phyloP scores from a whole-genome alignment of 805 yeast genomes.

The Saturnispora hagleri region DNA sequence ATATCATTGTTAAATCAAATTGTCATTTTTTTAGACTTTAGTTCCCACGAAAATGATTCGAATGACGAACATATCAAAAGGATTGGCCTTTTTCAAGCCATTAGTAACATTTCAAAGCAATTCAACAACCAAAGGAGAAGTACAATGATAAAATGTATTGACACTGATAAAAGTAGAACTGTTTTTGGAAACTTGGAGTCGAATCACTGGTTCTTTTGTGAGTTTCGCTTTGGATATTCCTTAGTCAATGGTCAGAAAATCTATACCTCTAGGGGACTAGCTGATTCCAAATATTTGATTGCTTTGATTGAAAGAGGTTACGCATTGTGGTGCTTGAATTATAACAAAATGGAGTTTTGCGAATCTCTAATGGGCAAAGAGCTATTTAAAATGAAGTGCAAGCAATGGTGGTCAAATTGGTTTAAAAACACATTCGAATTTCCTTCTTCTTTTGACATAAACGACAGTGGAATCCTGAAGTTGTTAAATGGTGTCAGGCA shows the following conservation, averaged over 20 bases:
- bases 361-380: background rate
- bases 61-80: constrained; percentile 10
- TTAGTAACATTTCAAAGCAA: constrained; percentile 20
- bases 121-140: constrained; percentile 10
- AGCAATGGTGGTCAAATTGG: constrained; percentile 33
- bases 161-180: constrained; percentile 27
- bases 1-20: constrained; percentile 18
- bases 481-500: constrained; percentile 21
- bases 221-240: constrained; percentile 15
- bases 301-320: constrained; percentile 25
- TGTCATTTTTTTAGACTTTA: constrained; percentile 19
- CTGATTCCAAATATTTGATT: constrained; percentile 27
- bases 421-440: constrained; percentile 22
- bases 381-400: background rate
- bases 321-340: constrained; percentile 26
- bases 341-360: constrained; percentile 21
- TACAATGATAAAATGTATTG: constrained; percentile 16
- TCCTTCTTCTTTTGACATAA: constrained; percentile 18
- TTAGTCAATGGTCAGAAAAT: background rate
- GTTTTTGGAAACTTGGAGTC: constrained; percentile 17
- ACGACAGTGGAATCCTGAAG: constrained; percentile 29
- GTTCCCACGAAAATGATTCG: background rate
- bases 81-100: constrained; percentile 23
- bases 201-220: constrained; percentile 27
- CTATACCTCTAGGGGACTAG: constrained; percentile 22